Evolutionary conservation across 306 rosid species (phyloP).

Genomic region (Quercus variabilis): DNA sequence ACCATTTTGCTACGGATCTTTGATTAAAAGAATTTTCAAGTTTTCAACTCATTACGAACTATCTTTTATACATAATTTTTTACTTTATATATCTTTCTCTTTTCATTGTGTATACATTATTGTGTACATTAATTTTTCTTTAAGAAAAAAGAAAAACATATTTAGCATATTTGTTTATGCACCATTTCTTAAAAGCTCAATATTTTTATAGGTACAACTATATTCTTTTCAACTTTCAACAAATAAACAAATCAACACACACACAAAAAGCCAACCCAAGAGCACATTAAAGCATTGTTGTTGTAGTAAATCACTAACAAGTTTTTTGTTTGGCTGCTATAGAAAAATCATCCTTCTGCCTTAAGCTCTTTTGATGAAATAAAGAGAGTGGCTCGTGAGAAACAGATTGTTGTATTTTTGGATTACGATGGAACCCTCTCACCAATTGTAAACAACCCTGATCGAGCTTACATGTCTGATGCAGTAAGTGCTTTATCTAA

Average conservation of each 20-base stretch:
- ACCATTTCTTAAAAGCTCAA: too few species aligned
- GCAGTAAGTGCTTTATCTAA: slow-evolving; percentile 20
- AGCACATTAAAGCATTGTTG: not conserved
- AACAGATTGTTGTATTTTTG: slow-evolving; percentile 47
- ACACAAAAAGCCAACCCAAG: not conserved
- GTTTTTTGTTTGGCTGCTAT: not conserved
- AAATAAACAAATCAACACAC: not conserved
- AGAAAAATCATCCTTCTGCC: slow-evolving; percentile 52
- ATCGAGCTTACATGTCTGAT: slow-evolving; percentile 42
- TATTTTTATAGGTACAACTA: too few species aligned
- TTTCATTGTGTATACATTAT: too few species aligned
- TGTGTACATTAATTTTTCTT: too few species aligned
- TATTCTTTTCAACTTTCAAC: not conserved
- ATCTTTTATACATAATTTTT: too few species aligned
- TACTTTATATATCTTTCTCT: too few species aligned
- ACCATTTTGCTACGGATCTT: not conserved
- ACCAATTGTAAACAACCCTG: slow-evolving; percentile 46
- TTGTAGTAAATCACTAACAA: not conserved
- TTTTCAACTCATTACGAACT: too few species aligned
- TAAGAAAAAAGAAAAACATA: too few species aligned
- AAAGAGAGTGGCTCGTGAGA: slow-evolving; percentile 36
- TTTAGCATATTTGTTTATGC: too few species aligned
- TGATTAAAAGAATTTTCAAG: too few species aligned
- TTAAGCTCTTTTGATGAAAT: slow-evolving; percentile 44
- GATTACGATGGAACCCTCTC: slow-evolving; percentile 67